Evolutionary conservation across 2,329 filamentous ascomycete genomes (phyloP).

Genomic region (Aspergillus neoniger): DNA sequence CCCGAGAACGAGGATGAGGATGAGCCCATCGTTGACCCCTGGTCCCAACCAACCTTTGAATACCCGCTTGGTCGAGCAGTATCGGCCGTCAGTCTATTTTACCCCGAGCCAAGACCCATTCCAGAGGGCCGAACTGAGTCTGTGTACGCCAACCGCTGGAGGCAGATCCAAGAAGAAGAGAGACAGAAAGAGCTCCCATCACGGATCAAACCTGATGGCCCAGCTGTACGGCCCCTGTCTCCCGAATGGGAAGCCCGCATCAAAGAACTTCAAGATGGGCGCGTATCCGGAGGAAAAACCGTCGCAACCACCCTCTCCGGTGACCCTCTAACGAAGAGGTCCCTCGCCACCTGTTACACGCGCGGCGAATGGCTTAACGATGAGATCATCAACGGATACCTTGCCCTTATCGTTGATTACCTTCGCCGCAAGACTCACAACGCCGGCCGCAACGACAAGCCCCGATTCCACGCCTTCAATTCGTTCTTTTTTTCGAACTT

Average conservation of each 20-base stretch:
- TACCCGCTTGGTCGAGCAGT: slow-evolving; percentile 28
- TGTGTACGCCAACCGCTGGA: slow-evolving; percentile 31
- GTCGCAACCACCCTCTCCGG: slow-evolving; percentile 37
- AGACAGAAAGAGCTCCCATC: slow-evolving; percentile 21
- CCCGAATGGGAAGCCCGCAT: slow-evolving; percentile 40
- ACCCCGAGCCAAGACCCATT: slow-evolving; percentile 22
- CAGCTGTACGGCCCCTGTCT: slow-evolving; percentile 39
- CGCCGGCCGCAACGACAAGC: slow-evolving; percentile 36
- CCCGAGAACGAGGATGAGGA: slow-evolving; percentile 9
- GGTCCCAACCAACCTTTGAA: slow-evolving; percentile 19
- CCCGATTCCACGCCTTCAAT: slow-evolving; percentile 47
- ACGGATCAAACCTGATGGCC: slow-evolving; percentile 29
- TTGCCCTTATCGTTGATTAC: slow-evolving; percentile 45
- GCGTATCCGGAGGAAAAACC: slow-evolving; percentile 24
- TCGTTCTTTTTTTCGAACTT: slow-evolving; percentile 49
- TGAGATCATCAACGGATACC: slow-evolving; percentile 50
- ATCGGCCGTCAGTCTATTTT: slow-evolving; percentile 35
- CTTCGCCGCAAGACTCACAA: slow-evolving; percentile 37
- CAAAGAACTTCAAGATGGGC: slow-evolving; percentile 28
- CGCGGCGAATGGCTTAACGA: slow-evolving; percentile 48
- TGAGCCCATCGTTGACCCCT: slow-evolving; percentile 23
- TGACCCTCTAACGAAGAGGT: slow-evolving; percentile 38
- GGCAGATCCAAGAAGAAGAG: slow-evolving; percentile 29
- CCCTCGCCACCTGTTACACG: slow-evolving; percentile 41
- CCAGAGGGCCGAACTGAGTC: slow-evolving; percentile 33